Evolutionary conservation across 208 protist genomes (phyloP).

Genomic region (Paratrypanosoma confusum): DNA sequence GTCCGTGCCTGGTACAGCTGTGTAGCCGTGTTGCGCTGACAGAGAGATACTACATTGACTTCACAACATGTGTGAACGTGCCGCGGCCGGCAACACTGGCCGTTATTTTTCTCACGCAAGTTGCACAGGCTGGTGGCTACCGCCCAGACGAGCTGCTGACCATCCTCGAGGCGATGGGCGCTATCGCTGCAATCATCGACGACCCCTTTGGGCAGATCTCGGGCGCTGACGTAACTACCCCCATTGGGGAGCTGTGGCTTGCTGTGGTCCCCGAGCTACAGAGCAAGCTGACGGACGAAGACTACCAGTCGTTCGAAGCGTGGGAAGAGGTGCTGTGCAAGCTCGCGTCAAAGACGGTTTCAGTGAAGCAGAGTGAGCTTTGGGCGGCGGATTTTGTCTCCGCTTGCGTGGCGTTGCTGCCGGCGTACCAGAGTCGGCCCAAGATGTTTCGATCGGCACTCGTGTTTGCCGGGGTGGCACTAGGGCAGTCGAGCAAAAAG

Average conservation of each 20-base stretch:
- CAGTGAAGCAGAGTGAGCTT: constrained; percentile 6
- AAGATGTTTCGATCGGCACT: constrained; percentile 1
- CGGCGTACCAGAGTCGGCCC: constrained; percentile 1
- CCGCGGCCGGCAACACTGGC: constrained; percentile 7
- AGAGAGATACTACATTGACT: constrained; percentile 17
- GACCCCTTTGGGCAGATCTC: constrained; percentile 3
- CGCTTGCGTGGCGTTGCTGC: not conserved
- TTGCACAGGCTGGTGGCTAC: constrained; percentile 1
- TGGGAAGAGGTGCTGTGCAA: constrained; percentile 13
- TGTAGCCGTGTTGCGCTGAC: constrained; percentile 3
- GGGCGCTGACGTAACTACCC: not conserved
- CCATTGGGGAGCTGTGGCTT: constrained; percentile 12
- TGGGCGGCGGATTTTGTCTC: constrained; percentile 8
- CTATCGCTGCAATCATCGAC: constrained; percentile 14
- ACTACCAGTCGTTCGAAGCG: constrained; percentile 2
- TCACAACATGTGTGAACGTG: constrained; percentile 8
- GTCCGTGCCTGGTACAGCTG: constrained; percentile 3
- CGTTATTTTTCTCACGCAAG: constrained; percentile 5
- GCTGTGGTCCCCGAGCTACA: constrained; percentile 7
- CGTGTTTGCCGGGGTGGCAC: constrained; percentile 9
- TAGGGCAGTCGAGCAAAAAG: constrained; percentile 1
- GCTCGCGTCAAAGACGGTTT: constrained; percentile 12
- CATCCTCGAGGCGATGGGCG: constrained; percentile 7
- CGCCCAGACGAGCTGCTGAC: constrained; percentile 2
- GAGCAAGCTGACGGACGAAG: constrained; percentile 1